Evolutionary conservation across 164 flowering plant species (phyloP).

Genomic region (Sedum album): DNA sequence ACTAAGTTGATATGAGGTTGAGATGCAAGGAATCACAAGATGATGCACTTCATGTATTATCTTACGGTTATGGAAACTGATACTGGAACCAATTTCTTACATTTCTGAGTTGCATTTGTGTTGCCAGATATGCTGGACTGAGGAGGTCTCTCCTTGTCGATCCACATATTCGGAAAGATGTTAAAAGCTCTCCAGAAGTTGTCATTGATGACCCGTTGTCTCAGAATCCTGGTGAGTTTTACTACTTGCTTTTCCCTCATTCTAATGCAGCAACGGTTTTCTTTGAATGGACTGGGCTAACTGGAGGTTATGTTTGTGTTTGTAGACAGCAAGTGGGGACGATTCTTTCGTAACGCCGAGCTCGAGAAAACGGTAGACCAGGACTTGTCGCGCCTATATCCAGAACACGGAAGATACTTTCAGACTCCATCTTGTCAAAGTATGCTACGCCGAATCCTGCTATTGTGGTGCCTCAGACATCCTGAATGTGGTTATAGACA

Average conservation of each 20-base stretch:
- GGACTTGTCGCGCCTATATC: conserved; percentile 89
- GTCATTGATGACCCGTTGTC: conserved; percentile 85
- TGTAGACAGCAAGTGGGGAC: conserved; percentile 91
- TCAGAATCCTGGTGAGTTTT: conserved; percentile 67
- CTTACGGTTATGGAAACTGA: no score
- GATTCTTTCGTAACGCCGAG: conserved; percentile 84
- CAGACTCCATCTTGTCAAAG: conserved; percentile 82
- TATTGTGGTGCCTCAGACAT: conserved; percentile 89
- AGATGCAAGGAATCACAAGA: no score
- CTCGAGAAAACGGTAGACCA: conserved; percentile 89
- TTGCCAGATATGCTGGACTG: conserved; percentile 67
- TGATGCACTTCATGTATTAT: no score
- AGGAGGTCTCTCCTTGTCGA: conserved; percentile 74
- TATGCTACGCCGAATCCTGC: conserved; percentile 66
- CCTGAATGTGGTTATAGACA: conserved; percentile 85
- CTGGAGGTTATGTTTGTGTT: background rate
- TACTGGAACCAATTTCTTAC: no score
- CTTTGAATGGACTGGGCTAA: background rate
- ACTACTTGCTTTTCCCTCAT: background rate
- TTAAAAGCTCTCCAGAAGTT: conserved; percentile 47
- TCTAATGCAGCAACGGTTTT: background rate
- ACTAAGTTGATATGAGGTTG: no score
- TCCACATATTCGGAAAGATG: conserved; percentile 60
- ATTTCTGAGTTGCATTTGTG: background rate
- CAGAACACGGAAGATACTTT: conserved; percentile 85